phyloP scores from a whole-genome alignment of 257 asterid genomes.

The Ophiorrhiza pumila region DNA sequence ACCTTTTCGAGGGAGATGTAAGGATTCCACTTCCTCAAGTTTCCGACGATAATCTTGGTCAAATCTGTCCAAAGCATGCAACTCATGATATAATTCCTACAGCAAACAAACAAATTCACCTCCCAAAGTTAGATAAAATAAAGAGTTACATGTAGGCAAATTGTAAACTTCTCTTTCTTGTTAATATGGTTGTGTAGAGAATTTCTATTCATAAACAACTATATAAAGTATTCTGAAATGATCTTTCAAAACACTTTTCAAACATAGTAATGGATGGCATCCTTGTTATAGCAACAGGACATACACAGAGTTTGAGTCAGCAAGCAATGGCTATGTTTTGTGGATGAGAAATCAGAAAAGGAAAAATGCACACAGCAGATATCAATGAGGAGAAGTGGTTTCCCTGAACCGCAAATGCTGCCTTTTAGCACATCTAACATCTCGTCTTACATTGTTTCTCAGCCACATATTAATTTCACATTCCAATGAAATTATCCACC shows the following conservation, averaged over 20 bases:
- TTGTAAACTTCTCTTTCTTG: too few relatives aligned
- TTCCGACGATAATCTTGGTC: conserved; percentile 87
- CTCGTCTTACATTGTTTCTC: background rate
- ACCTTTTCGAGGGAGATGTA: conserved; percentile 93
- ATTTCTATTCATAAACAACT: background rate
- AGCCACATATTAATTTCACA: background rate
- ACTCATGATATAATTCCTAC: conserved; percentile 96
- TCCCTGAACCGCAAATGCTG: background rate
- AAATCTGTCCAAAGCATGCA: conserved; percentile 89
- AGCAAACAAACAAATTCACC: conserved; percentile 24
- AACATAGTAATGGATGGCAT: background rate
- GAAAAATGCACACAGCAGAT: background rate
- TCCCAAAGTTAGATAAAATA: conserved; percentile 7
- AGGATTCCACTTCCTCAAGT: conserved; percentile 85
- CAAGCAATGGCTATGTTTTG: background rate
- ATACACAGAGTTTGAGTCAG: background rate
- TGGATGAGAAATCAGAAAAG: background rate
- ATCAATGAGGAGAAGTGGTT: background rate
- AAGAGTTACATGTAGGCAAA: background rate
- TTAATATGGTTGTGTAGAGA: background rate
- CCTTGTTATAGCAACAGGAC: background rate
- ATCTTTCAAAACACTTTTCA: background rate
- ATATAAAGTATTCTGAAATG: background rate
- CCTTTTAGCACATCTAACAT: background rate
- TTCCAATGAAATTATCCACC: background rate